Base-by-base conservation (phyloP, 495 filamentous ascomycete genomes). In the Staphylotrichum tortipilum region DNA sequence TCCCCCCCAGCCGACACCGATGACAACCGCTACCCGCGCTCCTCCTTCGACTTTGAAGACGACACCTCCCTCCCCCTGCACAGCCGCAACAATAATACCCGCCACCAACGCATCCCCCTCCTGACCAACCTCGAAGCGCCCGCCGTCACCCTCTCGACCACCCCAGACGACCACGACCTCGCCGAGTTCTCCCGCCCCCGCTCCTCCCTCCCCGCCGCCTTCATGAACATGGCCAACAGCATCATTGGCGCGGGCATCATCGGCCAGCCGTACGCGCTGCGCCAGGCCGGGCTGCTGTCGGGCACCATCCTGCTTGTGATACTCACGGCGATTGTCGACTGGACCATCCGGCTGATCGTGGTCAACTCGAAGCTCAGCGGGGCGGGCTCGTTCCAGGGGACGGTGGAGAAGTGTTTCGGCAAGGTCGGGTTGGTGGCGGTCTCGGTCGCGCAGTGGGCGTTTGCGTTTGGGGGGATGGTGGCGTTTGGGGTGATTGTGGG, bases 171-270 rank as follows among this genome's bases (percentile, higher is more conserved):
- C 30, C 69, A 72, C 47, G 66, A 67, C 6, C 67, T 68, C 47
- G 58, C 61, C 10, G 74, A 78, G 52, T 68, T 61, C 0, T 44
- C 52, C 9, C 65, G 77, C 8, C 77, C 77, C 19, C 76, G 75
- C 57, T 71, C 65, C 7, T 72, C 71, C 0, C 44, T 79, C 31
- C 50, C 67, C 4, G 64, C 65, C 17, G 77, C 77, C 8, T 97
- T 98, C 55, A 95, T 95, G 88, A 98, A 98, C 67, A 98, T 98
- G 92, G 89, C 90, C 37, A 98, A 98, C 65, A 89, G 83, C 54
- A 98, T 98, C 58, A 97, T 98, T 66, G 92, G 92, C 10, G 92
- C 92, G 3, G 92, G 92, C 1, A 98, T 98, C 57, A 97, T 98
- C 62, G 92, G 88, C 2, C 94, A 97, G 65, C 89, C 92, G 8